Conservation (phyloP, 768 basidiomycete genomes). For the Vararia minispora region DNA sequence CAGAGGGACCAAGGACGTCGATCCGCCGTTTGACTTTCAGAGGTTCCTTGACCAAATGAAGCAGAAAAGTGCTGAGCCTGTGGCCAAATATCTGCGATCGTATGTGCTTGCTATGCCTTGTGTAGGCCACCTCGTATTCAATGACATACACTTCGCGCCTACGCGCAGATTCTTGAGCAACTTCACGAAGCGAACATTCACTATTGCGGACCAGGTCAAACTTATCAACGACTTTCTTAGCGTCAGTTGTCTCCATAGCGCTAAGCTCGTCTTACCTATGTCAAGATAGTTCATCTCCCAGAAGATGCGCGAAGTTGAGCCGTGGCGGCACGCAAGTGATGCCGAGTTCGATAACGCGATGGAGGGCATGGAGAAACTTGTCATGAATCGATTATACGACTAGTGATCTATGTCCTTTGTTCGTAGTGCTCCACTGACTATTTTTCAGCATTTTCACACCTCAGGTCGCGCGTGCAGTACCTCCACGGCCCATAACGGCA, state of each 20-base stretch:
- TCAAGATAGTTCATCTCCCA: conserved; percentile 67
- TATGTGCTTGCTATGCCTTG: conserved; percentile 30
- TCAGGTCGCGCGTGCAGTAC: conserved; percentile 51
- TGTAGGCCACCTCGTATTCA: not conserved
- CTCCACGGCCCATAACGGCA: conserved; percentile 70
- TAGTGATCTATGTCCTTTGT: conserved; percentile 48
- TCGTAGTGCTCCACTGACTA: not conserved
- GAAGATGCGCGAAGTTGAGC: conserved; percentile 77
- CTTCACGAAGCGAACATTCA: conserved; percentile 85
- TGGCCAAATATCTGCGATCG: conserved; percentile 94
- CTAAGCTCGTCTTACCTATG: conserved; percentile 7
- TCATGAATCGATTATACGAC: conserved; percentile 96
- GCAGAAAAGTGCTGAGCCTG: conserved; percentile 74
- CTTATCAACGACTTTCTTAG: conserved; percentile 89
- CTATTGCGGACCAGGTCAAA: conserved; percentile 88
- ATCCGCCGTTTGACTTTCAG: conserved; percentile 80
- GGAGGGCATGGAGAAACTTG: conserved; percentile 99
- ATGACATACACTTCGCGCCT: conserved; percentile 1
- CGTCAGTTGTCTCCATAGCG: conserved; percentile 32
- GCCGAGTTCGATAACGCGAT: conserved; percentile 91
- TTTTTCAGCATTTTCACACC: conserved; percentile 84
- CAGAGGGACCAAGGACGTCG: conserved; percentile 21
- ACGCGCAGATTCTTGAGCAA: conserved; percentile 75
- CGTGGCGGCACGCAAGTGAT: conserved; percentile 72
- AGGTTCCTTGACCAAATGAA: conserved; percentile 95